Evolutionary conservation across 257 asterid genomes (phyloP).

Genomic region (Ajuga chamaepitys): DNA sequence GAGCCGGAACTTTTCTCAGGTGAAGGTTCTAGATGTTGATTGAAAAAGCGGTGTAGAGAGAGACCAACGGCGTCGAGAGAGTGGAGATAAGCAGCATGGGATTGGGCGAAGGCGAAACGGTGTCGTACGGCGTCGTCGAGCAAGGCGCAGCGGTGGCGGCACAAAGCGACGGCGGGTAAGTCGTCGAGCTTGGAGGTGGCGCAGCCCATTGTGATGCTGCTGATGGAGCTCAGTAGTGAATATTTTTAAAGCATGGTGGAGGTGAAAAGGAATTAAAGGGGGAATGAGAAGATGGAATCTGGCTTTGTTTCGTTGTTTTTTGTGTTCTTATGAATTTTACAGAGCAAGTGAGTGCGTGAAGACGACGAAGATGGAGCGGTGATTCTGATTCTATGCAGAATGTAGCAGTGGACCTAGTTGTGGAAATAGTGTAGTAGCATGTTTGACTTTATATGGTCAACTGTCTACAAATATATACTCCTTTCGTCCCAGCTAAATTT

Average conservation of each 20-base stretch:
- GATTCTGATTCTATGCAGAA: background rate
- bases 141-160: conserved; percentile 77
- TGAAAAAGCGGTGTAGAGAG: conserved; percentile 61
- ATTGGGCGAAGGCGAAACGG: conserved; percentile 76
- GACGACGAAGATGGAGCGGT: background rate
- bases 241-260: conserved; percentile 23
- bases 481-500: no score
- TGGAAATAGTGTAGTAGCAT: background rate
- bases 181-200: conserved; percentile 78
- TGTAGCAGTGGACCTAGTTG: background rate
- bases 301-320: background rate
- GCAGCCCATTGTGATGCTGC: conserved; percentile 54
- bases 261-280: conserved; percentile 27
- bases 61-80: conserved; percentile 62
- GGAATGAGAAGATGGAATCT: conserved; percentile 22
- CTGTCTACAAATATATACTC: no score
- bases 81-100: conserved; percentile 66
- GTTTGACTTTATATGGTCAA: conserved; percentile 17
- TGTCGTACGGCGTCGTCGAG: conserved; percentile 81
- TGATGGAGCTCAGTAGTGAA: background rate
- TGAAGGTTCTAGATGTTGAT: conserved; percentile 37
- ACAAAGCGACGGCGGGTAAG: conserved; percentile 72
- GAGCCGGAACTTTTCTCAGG: conserved; percentile 6
- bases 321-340: conserved; percentile 18
- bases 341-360: conserved; percentile 13